These are phyloP conservation scores for Cladophialophora immunda DNA, from an alignment of 2,329 filamentous ascomycete species.

Conservation along the genomic window DNA sequence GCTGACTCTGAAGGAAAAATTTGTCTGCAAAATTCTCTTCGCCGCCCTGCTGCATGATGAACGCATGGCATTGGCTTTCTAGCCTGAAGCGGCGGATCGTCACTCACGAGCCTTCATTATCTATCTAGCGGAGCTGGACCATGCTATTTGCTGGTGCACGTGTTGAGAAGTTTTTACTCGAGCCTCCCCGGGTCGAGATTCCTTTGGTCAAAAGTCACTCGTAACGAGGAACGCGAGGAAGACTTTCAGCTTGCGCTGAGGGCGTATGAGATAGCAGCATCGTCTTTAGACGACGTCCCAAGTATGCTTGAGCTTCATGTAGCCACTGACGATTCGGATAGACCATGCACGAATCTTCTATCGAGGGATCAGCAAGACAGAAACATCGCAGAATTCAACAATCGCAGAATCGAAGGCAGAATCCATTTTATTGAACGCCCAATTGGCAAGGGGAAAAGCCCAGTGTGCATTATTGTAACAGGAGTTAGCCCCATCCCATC, in stretches of 20 bases:
- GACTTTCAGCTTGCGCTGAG: background rate
- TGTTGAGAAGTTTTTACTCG: background rate
- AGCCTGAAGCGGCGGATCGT: slow-evolving; percentile 1
- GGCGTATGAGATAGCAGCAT: background rate
- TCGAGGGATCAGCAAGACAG: background rate
- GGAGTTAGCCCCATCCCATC: slow-evolving; percentile 30
- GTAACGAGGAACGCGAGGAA: background rate
- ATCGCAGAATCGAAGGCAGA: background rate
- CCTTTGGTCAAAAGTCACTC: background rate
- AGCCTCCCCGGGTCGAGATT: background rate
- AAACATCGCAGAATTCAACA: background rate
- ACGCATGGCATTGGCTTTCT: background rate
- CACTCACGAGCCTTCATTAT: background rate
- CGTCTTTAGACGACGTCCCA: background rate
- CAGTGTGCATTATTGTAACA: slow-evolving; percentile 39
- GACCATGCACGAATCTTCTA: background rate
- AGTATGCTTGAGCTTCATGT: background rate
- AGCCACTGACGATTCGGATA: background rate
- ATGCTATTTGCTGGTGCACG: background rate
- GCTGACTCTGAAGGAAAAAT: slow-evolving; percentile 2
- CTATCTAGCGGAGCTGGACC: background rate
- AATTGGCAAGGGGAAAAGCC: slow-evolving; percentile 1
- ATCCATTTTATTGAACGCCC: slow-evolving; percentile 20
- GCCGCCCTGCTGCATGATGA: slow-evolving; percentile 8
- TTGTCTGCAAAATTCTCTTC: slow-evolving; percentile 14